Evolutionary conservation across 805 yeast species (phyloP).

Genomic region (Saturnispora sanitii): DNA sequence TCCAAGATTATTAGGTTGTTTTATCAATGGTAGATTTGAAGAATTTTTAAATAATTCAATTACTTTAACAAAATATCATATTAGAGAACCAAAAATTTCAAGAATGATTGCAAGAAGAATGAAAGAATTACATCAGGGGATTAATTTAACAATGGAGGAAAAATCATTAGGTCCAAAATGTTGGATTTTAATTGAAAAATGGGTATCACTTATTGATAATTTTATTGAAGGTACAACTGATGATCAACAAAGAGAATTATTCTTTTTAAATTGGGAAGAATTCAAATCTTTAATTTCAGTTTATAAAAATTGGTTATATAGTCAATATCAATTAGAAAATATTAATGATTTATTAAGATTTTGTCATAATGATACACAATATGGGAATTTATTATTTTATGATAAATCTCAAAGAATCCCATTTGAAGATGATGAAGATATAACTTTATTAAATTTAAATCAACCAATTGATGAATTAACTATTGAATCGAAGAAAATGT

Average conservation of each 20-base stretch:
- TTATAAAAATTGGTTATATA: conserved; percentile 57
- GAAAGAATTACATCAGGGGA: conserved; percentile 85
- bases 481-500: conserved; percentile 13
- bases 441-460: conserved; percentile 4
- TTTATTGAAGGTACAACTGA: conserved; percentile 30
- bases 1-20: conserved; percentile 80
- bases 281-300: conserved; percentile 39
- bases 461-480: conserved; percentile 11
- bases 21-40: conserved; percentile 87
- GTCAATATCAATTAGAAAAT: conserved; percentile 34
- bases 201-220: conserved; percentile 46
- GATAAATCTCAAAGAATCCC: conserved; percentile 22
- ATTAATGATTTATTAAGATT: conserved; percentile 52
- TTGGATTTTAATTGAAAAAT: conserved; percentile 62
- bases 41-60: conserved; percentile 79
- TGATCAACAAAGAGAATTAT: conserved; percentile 30
- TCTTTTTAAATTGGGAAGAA: conserved; percentile 37
- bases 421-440: conserved; percentile 22
- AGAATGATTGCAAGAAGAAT: conserved; percentile 89
- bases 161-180: conserved; percentile 49
- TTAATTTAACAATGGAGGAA: conserved; percentile 53
- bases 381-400: conserved; percentile 75
- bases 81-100: conserved; percentile 66
- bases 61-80: conserved; percentile 63
- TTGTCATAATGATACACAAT: conserved; percentile 95